Conservation (phyloP, 2,329 filamentous ascomycete species). For the Elsinoe australis region DNA sequence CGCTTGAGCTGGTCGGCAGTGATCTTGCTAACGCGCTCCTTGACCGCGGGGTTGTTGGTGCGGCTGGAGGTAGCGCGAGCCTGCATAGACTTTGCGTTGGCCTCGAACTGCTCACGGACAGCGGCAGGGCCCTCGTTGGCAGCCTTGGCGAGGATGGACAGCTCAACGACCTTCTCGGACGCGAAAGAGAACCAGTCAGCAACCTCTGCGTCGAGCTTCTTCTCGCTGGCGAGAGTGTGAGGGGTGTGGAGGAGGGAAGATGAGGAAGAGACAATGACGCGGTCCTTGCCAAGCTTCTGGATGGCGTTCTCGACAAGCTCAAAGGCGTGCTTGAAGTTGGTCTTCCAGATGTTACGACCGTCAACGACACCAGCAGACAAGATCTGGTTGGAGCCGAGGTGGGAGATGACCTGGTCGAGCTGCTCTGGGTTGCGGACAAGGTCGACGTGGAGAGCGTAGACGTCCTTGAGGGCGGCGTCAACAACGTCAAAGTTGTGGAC, state of each 20-base stretch:
- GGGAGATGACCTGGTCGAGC: conserved; percentile 72
- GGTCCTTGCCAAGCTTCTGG: conserved; percentile 94
- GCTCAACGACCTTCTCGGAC: conserved; percentile 83
- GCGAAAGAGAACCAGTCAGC: conserved; percentile 99
- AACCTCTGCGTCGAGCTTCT: conserved; percentile 91
- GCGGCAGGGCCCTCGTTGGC: conserved; percentile 85
- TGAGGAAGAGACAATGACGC: conserved; percentile 93
- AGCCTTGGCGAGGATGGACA: conserved; percentile 91
- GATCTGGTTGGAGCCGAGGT: conserved; percentile 79
- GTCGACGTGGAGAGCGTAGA: conserved; percentile 87
- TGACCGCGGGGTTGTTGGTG: conserved; percentile 96
- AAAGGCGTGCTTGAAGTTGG: conserved; percentile 93
- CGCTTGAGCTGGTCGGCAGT: conserved; percentile 81
- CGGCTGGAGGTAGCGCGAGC: conserved; percentile 83
- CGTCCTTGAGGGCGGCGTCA: conserved; percentile 55
- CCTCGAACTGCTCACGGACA: conserved; percentile 82
- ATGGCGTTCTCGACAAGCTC: conserved; percentile 82
- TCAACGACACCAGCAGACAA: conserved; percentile 96
- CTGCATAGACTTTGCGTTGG: conserved; percentile 91
- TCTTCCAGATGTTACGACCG: conserved; percentile 99
- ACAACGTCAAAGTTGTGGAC: conserved; percentile 96
- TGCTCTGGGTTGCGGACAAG: conserved; percentile 98
- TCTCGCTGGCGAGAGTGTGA: conserved; percentile 96
- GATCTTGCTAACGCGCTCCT: conserved; percentile 89
- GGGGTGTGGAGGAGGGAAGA: conserved; percentile 97